Conservation (phyloP, 192 early-diverging fungal genomes). For the Rhizophagus sp. region DNA sequence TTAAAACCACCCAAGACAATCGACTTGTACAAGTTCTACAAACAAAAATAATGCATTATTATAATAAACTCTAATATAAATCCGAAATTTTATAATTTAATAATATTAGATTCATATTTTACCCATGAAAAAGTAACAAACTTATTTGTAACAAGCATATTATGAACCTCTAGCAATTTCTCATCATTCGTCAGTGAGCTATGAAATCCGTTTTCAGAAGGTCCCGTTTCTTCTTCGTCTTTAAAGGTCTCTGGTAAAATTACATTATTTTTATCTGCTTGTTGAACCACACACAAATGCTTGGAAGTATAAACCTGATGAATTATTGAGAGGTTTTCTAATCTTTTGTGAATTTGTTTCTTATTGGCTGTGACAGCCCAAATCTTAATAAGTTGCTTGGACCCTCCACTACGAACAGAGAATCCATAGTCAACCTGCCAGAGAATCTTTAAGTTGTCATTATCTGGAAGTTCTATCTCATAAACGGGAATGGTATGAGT, state of each 20-base stretch:
- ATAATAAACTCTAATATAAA: background rate
- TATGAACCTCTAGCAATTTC: slow-evolving; percentile 12
- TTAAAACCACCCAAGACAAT: background rate
- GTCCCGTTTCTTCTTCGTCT: background rate
- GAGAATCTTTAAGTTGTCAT: background rate
- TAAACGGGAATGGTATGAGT: background rate
- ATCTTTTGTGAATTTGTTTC: background rate
- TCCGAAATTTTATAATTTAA: background rate
- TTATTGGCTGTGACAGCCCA: slow-evolving; percentile 12
- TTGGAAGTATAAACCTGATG: slow-evolving; percentile 7
- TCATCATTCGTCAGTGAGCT: slow-evolving; percentile 4
- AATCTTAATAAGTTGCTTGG: slow-evolving; percentile 17
- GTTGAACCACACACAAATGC: background rate
- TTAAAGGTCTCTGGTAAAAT: slow-evolving; percentile 3
- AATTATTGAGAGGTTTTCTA: slow-evolving; percentile 11
- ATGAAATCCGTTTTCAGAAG: background rate
- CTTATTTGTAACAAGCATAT: slow-evolving; percentile 26
- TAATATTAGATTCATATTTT: background rate
- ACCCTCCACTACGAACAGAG: background rate
- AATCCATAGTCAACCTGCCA: slow-evolving; percentile 24
- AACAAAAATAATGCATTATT: background rate
- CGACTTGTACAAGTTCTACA: slow-evolving; percentile 24
- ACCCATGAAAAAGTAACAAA: slow-evolving; percentile 25
- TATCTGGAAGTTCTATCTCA: background rate
- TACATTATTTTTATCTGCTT: background rate